Percentiles rank a stretch among this genome's conserved stretches.
Evolutionary conservation across 2,329 filamentous ascomycete species (phyloP).

Genomic region (Fusarium sp.): DNA sequence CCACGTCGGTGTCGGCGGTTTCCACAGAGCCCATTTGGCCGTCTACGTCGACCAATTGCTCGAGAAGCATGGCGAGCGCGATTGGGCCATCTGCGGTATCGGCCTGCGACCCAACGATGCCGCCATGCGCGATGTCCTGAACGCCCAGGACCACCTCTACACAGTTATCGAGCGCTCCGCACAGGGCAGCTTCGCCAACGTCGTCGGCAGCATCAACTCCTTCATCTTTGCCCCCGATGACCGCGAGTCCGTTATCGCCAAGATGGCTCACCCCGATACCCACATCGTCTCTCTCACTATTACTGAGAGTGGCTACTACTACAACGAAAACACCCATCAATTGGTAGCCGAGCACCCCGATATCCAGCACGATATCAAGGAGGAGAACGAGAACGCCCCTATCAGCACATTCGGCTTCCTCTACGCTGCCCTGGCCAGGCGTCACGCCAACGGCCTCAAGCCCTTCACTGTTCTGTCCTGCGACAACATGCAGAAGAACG

Average conservation of each 20-base stretch:
- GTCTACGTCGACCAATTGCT: constrained; percentile 65
- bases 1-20: constrained; percentile 67
- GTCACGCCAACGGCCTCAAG: constrained; percentile 60
- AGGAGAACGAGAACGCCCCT: constrained; percentile 59
- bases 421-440: constrained; percentile 63
- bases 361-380: constrained; percentile 63
- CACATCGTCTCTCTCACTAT: constrained; percentile 69
- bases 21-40: constrained; percentile 67
- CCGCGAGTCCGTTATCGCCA: constrained; percentile 65
- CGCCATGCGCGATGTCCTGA: constrained; percentile 64
- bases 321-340: constrained; percentile 70
- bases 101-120: constrained; percentile 65
- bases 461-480: constrained; percentile 69
- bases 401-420: constrained; percentile 66
- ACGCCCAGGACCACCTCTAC: constrained; percentile 65
- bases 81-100: constrained; percentile 67
- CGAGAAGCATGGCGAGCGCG: constrained; percentile 58
- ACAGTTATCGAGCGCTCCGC: constrained; percentile 68
- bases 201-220: constrained; percentile 66
- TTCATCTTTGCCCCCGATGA: constrained; percentile 66
- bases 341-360: constrained; percentile 62
- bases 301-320: constrained; percentile 69
- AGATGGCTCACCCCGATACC: constrained; percentile 68
- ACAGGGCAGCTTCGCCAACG: constrained; percentile 61
- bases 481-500: constrained; percentile 71